phyloP scores from a whole-genome alignment of 192 early-diverging fungal genomes.

The Rhizophagus sp. region DNA sequence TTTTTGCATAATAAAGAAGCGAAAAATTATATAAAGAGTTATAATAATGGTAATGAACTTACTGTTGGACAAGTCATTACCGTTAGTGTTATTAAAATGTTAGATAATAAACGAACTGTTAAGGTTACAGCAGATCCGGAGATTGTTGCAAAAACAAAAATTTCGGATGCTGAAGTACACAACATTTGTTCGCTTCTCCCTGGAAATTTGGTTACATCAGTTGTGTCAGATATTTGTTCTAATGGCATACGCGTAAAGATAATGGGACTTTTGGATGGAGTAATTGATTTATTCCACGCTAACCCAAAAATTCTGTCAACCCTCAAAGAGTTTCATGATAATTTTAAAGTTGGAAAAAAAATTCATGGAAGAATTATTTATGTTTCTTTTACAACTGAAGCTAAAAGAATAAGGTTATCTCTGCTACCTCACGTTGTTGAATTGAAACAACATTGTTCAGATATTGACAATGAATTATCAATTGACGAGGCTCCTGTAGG shows the following conservation, averaged over 20 bases:
- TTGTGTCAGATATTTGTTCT: conserved; percentile 62
- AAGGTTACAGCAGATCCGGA: conserved; percentile 66
- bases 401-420: conserved; percentile 63
- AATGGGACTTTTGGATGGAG: conserved; percentile 83
- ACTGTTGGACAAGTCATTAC: conserved; percentile 76
- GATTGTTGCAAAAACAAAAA: conserved; percentile 50
- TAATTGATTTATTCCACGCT: conserved; percentile 63
- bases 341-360: conserved; percentile 62
- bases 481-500: conserved; percentile 64
- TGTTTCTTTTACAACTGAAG: conserved; percentile 63
- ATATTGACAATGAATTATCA: conserved; percentile 28
- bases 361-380: conserved; percentile 74
- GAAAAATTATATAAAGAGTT: conserved; percentile 59
- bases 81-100: conserved; percentile 61
- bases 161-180: conserved; percentile 46
- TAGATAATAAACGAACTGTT: conserved; percentile 64
- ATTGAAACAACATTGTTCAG: conserved; percentile 33
- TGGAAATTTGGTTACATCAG: conserved; percentile 69
- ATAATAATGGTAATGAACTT: conserved; percentile 61
- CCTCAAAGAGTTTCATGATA: conserved; percentile 49
- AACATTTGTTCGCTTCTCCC: conserved; percentile 79
- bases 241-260: conserved; percentile 71
- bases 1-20: conserved; percentile 77
- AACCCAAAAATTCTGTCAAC: conserved; percentile 41
- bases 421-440: conserved; percentile 57